Conservation (phyloP, 805 yeast species). For the Huiozyma naganishii region DNA sequence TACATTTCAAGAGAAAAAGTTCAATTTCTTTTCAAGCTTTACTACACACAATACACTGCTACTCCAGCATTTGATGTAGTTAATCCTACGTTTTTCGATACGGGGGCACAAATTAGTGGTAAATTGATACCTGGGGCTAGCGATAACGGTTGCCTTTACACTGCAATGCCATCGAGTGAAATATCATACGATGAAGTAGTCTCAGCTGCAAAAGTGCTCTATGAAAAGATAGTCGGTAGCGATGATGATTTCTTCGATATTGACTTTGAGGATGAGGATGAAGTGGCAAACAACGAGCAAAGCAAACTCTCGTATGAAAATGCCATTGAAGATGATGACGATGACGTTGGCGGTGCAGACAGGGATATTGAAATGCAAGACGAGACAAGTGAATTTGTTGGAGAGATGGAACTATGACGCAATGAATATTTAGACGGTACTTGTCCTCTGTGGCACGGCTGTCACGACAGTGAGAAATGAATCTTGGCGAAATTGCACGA, state of each 20-base stretch:
- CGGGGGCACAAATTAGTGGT: slow-evolving; percentile 2
- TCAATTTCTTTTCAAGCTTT: slow-evolving; percentile 48
- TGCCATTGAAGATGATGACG: slow-evolving; percentile 23
- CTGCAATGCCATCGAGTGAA: slow-evolving; percentile 71
- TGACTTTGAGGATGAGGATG: slow-evolving; percentile 92
- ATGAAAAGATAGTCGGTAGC: slow-evolving; percentile 74
- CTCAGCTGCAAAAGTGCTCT: slow-evolving; percentile 66
- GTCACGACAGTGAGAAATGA: not conserved
- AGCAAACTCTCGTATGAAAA: slow-evolving; percentile 7
- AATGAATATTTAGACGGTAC: not conserved
- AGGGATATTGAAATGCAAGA: slow-evolving; percentile 22
- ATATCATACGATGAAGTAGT: slow-evolving; percentile 86
- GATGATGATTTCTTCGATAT: slow-evolving; percentile 94
- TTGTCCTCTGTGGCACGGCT: not conserved
- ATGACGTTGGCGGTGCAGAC: slow-evolving; percentile 11
- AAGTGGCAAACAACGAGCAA: slow-evolving; percentile 12
- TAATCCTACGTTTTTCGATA: slow-evolving; percentile 29
- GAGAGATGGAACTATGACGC: slow-evolving; percentile 28
- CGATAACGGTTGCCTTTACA: slow-evolving; percentile 39
- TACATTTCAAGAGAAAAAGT: slow-evolving; percentile 73
- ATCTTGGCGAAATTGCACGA: too few relatives aligned
- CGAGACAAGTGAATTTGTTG: slow-evolving; percentile 28
- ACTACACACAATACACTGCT: slow-evolving; percentile 48
- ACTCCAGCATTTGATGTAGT: slow-evolving; percentile 48
- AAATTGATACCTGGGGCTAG: slow-evolving; percentile 30